Evolutionary conservation across 1,284 basidiomycete genomes (phyloP).

Genomic region (Dichomitus squalens): DNA sequence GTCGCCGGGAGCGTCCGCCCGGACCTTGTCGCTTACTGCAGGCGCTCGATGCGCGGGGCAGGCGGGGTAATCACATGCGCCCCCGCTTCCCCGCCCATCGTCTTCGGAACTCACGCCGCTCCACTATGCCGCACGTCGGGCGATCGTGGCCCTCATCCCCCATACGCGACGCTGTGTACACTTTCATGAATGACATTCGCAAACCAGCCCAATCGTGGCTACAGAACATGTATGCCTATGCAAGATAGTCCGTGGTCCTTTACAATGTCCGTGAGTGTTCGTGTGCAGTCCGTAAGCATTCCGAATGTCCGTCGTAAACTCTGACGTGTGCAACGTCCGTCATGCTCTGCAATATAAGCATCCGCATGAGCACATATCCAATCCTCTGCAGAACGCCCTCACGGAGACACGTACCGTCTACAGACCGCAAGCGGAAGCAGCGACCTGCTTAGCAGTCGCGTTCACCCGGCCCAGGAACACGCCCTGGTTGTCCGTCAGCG

Average conservation of each 20-base stretch:
- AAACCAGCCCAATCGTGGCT: too few relatives aligned
- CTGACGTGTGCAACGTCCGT: neutral
- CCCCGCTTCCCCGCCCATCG: neutral
- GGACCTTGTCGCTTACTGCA: neutral
- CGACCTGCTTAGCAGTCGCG: slow-evolving; percentile 26
- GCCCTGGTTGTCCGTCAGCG: slow-evolving; percentile 30
- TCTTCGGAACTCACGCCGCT: too few relatives aligned
- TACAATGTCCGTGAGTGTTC: neutral
- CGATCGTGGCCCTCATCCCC: too few relatives aligned
- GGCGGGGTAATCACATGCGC: slow-evolving; percentile 20
- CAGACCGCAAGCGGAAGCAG: slow-evolving; percentile 28
- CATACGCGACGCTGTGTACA: too few relatives aligned
- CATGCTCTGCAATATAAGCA: neutral
- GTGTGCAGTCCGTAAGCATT: slow-evolving; percentile 8
- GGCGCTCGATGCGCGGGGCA: neutral
- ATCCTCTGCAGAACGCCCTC: neutral
- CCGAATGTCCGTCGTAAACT: slow-evolving; percentile 8
- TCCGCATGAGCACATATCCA: neutral
- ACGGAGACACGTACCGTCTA: slow-evolving; percentile 5
- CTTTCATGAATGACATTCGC: too few relatives aligned
- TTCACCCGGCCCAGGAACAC: slow-evolving; percentile 27
- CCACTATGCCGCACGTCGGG: too few relatives aligned
- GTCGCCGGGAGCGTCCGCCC: neutral
- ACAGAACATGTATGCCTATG: too few relatives aligned
- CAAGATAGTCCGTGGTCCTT: slow-evolving; percentile 14